Evolutionary conservation across 495 filamentous ascomycete species (phyloP).

Genomic region (Tuber umbilicatum): DNA sequence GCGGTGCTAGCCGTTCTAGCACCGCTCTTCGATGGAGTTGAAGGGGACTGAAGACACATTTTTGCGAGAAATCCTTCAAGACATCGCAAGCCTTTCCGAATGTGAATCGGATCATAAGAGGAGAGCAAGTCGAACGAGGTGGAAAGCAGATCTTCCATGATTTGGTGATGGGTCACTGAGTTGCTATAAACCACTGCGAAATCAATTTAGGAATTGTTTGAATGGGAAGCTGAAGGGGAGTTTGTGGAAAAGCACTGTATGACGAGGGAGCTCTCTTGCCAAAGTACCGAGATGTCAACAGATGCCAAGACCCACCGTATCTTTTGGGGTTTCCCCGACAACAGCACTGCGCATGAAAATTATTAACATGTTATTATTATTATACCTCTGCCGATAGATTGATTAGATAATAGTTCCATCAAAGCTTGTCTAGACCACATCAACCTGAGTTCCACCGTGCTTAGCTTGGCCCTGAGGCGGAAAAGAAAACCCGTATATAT

Average conservation of each 20-base stretch:
- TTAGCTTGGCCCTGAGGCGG: neutral
- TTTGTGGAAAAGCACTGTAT: slow-evolving; percentile 9
- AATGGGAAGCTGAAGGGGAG: slow-evolving; percentile 24
- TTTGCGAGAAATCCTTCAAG: slow-evolving; percentile 93
- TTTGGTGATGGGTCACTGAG: slow-evolving; percentile 8
- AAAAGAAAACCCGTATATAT: neutral
- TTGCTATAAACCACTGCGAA: slow-evolving; percentile 7
- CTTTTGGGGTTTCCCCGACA: slow-evolving; percentile 21
- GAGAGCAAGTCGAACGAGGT: slow-evolving; percentile 95
- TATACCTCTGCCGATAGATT: neutral
- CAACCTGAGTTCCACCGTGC: neutral
- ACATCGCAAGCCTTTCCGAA: slow-evolving; percentile 88
- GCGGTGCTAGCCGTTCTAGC: slow-evolving; percentile 14
- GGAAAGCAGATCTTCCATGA: slow-evolving; percentile 86
- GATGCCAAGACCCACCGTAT: slow-evolving; percentile 20
- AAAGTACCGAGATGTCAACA: slow-evolving; percentile 28
- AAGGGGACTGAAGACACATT: slow-evolving; percentile 68
- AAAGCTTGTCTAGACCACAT: slow-evolving; percentile 1
- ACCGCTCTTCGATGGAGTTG: slow-evolving; percentile 36
- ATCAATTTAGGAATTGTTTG: slow-evolving; percentile 10
- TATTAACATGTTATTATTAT: neutral
- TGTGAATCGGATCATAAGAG: slow-evolving; percentile 79
- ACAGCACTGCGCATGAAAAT: slow-evolving; percentile 5
- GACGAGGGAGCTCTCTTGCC: slow-evolving; percentile 15
- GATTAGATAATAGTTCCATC: neutral